phyloP scores from a whole-genome alignment of 1,139 yeast genomes.

The Sugiyamaella japonica region DNA sequence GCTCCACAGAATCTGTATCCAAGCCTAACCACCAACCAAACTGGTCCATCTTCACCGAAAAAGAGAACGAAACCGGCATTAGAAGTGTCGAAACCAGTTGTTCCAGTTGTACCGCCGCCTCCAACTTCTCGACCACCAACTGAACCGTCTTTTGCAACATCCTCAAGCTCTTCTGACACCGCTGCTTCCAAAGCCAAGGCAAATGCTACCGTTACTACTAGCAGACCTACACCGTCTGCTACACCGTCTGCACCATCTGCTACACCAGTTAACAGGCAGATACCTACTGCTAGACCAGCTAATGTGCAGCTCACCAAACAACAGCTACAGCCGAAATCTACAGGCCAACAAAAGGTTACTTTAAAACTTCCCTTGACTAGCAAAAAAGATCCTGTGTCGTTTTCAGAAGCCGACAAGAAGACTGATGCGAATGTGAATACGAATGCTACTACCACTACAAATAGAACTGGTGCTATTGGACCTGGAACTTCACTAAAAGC shows the following conservation, averaged over 20 bases:
- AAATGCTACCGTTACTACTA: neutral
- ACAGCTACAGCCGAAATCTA: conserved; percentile 11
- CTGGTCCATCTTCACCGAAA: conserved; percentile 5
- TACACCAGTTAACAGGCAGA: neutral
- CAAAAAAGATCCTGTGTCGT: neutral
- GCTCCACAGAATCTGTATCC: neutral
- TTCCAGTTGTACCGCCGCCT: neutral
- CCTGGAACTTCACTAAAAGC: conserved; percentile 21
- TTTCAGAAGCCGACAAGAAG: neutral
- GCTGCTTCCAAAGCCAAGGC: neutral
- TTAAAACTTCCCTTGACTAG: conserved; percentile 5
- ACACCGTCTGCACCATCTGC: neutral
- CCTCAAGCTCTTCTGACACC: neutral
- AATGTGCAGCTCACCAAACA: conserved; percentile 13
- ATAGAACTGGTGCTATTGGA: conserved; percentile 3
- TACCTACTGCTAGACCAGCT: neutral
- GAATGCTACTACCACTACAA: too few species aligned
- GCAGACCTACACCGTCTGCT: neutral
- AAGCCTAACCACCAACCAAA: neutral
- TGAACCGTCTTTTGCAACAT: neutral
- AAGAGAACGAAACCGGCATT: neutral
- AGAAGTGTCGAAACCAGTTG: neutral
- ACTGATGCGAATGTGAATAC: conserved; percentile 1
- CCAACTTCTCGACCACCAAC: neutral
- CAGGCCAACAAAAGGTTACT: conserved; percentile 4